These are phyloP conservation scores for Mycena citricolor DNA, from an alignment of 1,284 basidiomycete species.

Conservation along the genomic window DNA sequence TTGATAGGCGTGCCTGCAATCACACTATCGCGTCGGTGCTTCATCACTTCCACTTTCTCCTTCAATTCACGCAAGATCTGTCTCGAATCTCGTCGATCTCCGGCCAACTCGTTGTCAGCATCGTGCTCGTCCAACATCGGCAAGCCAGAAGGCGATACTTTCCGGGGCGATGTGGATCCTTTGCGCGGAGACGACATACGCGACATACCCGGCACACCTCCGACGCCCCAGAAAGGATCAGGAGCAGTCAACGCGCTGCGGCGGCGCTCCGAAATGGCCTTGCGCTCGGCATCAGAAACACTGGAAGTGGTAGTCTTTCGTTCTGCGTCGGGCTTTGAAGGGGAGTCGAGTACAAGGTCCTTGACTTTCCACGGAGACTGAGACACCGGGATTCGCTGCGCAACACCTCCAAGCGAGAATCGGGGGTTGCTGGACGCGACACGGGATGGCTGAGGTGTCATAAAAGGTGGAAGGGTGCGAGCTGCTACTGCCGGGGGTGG, in stretches of 20 bases:
- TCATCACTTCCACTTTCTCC: no score
- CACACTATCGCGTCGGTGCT: no score
- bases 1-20: no score
- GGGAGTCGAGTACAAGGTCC: no score
- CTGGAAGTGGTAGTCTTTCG: no score
- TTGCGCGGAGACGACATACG: slow-evolving; percentile 12
- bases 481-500: background rate
- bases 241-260: slow-evolving; percentile 18
- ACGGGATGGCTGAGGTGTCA: slow-evolving; percentile 15
- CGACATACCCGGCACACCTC: slow-evolving; percentile 16
- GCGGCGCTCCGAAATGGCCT: slow-evolving; percentile 17
- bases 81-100: no score
- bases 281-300: slow-evolving; percentile 18
- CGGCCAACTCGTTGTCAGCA: no score
- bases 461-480: slow-evolving; percentile 10
- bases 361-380: slow-evolving; percentile 21
- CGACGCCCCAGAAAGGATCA: slow-evolving; percentile 16
- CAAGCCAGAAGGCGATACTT: no score
- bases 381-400: slow-evolving; percentile 16
- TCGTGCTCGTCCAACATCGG: no score
- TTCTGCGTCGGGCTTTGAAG: no score
- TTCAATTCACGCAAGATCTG: no score
- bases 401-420: slow-evolving; percentile 18
- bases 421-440: slow-evolving; percentile 4
- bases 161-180: no score